Evolutionary conservation across 2,329 filamentous ascomycete species (phyloP), one percentile per base, ranked within the genome.

Genomic region (Blastomyces silverae): DNA sequence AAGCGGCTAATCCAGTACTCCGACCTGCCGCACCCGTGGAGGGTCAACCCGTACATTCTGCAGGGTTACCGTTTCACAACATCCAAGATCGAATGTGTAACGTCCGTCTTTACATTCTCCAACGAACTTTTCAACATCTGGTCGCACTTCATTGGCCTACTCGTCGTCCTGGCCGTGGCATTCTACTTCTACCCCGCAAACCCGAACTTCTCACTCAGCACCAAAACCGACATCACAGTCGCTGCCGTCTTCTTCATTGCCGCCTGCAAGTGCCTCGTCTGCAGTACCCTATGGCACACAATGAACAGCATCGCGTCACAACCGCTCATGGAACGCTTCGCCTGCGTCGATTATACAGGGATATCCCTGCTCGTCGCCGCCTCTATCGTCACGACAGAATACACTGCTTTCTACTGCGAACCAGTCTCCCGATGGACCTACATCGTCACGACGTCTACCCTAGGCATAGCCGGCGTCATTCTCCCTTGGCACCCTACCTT

Each of bases 111-210:
- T 73, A 84, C 86, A 67, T 80, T 94, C 65, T 95, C 91, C 68
- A 99, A 99, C 78, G 94, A 99, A 79, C 85, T 89, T 52, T 88
- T 97, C 80, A 99, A 99, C 78, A 99, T 99, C 73, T 99, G 94
- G 94, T 93, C 92, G 1, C 94, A 99, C 75, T 86, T 89, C 15
- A 84, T 99, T 39, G 94, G 94, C 22, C 83, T 97, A n/a, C 73
- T 97, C 42, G 82, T 97, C 67, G 90, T 99, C 58, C 83, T 97
- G 48, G 82, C 91, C 15, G 84, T 97, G 55, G 94, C 94, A 64
- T 93, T 99, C 70, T 96, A 96, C 80, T 95, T 96, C 77, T 99
- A 99, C 77, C 94, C 94, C 0, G 87, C 87, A 61, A 92, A 90
- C 69, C 83, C 87, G 72, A 93, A 95, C 75, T 99, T 97, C 79